These are phyloP conservation scores for Phaeotremella skinneri DNA, from an alignment of 768 basidiomycete species.

Conservation along the genomic window DNA sequence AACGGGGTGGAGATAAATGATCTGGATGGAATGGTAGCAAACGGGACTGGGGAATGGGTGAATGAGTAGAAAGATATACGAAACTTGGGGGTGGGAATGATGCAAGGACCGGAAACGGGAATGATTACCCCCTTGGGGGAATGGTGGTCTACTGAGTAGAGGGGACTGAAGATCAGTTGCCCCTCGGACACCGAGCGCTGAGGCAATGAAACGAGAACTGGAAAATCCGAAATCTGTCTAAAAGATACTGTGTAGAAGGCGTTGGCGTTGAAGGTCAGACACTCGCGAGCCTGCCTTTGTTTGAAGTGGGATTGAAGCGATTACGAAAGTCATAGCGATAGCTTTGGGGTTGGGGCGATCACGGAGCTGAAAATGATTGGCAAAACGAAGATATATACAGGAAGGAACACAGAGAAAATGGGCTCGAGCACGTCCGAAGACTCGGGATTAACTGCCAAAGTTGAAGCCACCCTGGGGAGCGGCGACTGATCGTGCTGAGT, in stretches of 20 bases:
- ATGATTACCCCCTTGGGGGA: no score
- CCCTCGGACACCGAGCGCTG: not conserved
- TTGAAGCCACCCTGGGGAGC: constrained; percentile 95
- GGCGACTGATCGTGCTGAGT: constrained; percentile 57
- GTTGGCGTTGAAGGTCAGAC: not conserved
- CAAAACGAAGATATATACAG: not conserved
- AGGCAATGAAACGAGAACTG: not conserved
- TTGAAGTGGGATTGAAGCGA: not conserved
- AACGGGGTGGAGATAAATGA: not conserved
- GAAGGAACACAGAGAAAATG: not conserved
- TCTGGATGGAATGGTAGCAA: not conserved
- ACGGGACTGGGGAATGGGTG: no score
- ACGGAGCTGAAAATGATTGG: not conserved
- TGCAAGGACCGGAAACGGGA: no score
- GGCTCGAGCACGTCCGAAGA: not conserved
- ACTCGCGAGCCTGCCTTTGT: not conserved
- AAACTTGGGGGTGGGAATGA: no score
- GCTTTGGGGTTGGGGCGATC: not conserved
- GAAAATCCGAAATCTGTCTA: not conserved
- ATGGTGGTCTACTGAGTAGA: no score
- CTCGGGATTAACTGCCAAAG: constrained; percentile 59
- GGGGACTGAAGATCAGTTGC: not conserved
- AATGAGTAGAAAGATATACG: no score
- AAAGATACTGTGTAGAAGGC: no score
- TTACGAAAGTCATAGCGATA: not conserved